phyloP scores from a whole-genome alignment of 495 filamentous ascomycete genomes.

The Talaromyces proteolyticus region DNA sequence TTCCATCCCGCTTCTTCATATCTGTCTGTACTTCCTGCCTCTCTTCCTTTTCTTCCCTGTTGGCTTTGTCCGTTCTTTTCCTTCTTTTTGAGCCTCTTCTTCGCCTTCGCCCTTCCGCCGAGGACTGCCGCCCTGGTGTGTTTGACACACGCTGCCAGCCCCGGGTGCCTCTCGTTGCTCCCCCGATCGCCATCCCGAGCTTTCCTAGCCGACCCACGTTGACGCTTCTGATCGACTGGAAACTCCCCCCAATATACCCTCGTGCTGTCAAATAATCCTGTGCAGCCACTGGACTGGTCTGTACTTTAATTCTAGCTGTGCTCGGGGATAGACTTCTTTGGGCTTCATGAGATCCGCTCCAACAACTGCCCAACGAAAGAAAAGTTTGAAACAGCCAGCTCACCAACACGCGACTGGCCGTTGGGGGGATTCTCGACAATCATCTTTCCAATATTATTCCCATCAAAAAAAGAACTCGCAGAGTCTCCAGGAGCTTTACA shows the following conservation, averaged over 20 bases:
- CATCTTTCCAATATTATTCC: constrained; percentile 5
- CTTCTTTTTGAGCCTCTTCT: constrained; percentile 19
- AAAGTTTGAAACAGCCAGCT: too few relatives aligned
- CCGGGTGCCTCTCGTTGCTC: constrained; percentile 35
- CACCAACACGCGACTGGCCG: too few relatives aligned
- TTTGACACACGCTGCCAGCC: constrained; percentile 42
- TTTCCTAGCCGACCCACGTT: too few relatives aligned
- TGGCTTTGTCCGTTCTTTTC: constrained; percentile 11
- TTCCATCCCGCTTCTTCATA: constrained; percentile 8
- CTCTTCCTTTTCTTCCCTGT: constrained; percentile 10
- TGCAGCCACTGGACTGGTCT: constrained; percentile 50
- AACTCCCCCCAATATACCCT: constrained; percentile 17
- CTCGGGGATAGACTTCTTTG: too few relatives aligned
- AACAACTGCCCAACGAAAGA: too few relatives aligned
- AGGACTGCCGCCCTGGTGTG: constrained; percentile 32
- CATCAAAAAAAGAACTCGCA: constrained; percentile 57
- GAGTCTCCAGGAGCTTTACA: constrained; percentile 79
- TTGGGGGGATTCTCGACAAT: too few relatives aligned
- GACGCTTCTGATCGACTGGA: constrained; percentile 5
- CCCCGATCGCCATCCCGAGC: too few relatives aligned
- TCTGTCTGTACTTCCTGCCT: constrained; percentile 11
- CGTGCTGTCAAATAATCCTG: constrained; percentile 20
- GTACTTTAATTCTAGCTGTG: constrained; percentile 29
- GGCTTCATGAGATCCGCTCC: too few relatives aligned
- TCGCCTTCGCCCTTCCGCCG: constrained; percentile 19